These are phyloP conservation scores for Clausena lansium DNA, from an alignment of 345 rosid genomes.

Conservation along the genomic window DNA sequence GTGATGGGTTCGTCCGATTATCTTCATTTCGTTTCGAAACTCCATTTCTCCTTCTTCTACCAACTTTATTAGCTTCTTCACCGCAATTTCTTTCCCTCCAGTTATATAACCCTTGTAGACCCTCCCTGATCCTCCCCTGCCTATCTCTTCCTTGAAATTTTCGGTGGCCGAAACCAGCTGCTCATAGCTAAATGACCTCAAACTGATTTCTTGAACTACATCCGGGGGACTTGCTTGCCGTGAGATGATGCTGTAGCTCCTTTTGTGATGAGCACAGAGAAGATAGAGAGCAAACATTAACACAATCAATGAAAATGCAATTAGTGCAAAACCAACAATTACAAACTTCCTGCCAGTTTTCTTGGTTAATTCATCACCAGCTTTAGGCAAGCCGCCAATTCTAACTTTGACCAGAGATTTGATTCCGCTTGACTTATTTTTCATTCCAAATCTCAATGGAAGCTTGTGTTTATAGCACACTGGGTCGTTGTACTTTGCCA, in stretches of 20 bases:
- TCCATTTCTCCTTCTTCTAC: neutral
- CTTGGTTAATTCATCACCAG: neutral
- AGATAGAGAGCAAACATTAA: neutral
- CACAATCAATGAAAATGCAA: neutral
- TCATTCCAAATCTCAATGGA: neutral
- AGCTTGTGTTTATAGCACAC: neutral
- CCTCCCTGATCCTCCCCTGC: slow-evolving; percentile 14
- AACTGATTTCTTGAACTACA: slow-evolving; percentile 1
- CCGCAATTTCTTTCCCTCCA: neutral
- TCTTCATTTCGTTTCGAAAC: neutral
- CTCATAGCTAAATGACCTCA: slow-evolving; percentile 6
- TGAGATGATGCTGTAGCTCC: neutral
- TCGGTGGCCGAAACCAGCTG: slow-evolving; percentile 6
- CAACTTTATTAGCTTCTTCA: slow-evolving; percentile 5
- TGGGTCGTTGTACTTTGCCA: neutral
- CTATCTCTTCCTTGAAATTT: slow-evolving; percentile 23
- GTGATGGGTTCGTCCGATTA: neutral
- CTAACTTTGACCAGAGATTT: neutral
- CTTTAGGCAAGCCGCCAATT: neutral
- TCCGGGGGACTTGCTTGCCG: neutral
- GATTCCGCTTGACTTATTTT: neutral
- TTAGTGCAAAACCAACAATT: slow-evolving; percentile 5
- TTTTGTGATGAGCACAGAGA: neutral
- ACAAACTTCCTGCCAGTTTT: slow-evolving; percentile 1
- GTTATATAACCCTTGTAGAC: slow-evolving; percentile 1